These are phyloP conservation scores for Tetraselmis striata DNA, from an alignment of 139 green algal species.

Conservation along the genomic window DNA sequence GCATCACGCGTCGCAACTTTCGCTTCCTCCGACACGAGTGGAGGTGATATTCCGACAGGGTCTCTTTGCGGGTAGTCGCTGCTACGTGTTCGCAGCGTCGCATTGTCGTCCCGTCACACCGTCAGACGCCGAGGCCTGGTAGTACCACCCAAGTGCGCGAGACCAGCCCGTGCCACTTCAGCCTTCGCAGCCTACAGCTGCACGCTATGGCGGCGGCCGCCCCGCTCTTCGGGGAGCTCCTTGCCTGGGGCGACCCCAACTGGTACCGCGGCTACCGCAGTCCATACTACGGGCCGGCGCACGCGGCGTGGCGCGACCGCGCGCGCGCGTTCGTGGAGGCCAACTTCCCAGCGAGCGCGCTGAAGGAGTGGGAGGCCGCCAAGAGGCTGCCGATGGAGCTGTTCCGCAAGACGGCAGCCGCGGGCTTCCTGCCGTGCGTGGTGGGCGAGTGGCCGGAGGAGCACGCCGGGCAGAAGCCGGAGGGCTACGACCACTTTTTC, in stretches of 20 bases:
- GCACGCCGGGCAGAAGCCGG: background rate
- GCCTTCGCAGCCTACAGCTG: too few species aligned
- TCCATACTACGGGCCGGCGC: slow-evolving; percentile 4
- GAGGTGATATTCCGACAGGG: too few species aligned
- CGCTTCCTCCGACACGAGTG: too few species aligned
- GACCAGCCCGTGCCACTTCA: too few species aligned
- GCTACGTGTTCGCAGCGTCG: too few species aligned
- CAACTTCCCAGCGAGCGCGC: slow-evolving; percentile 9
- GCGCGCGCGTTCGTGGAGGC: slow-evolving; percentile 26
- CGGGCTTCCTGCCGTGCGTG: slow-evolving; percentile 19
- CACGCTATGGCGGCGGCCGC: background rate
- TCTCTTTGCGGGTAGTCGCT: too few species aligned
- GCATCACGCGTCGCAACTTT: too few species aligned
- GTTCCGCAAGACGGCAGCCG: slow-evolving; percentile 19
- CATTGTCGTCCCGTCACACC: too few species aligned
- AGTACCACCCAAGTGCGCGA: too few species aligned
- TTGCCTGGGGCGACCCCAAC: slow-evolving; percentile 7
- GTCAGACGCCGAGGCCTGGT: too few species aligned
- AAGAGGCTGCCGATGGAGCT: slow-evolving; percentile 25
- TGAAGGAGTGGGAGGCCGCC: slow-evolving; percentile 27
- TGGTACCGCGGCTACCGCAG: slow-evolving; percentile 11
- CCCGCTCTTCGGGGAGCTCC: slow-evolving; percentile 4
- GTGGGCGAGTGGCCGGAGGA: slow-evolving; percentile 20
- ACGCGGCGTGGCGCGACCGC: slow-evolving; percentile 2
- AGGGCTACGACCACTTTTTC: slow-evolving; percentile 11